Conservation (phyloP, 495 filamentous ascomycete species). For the Margaritispora aquatica region DNA sequence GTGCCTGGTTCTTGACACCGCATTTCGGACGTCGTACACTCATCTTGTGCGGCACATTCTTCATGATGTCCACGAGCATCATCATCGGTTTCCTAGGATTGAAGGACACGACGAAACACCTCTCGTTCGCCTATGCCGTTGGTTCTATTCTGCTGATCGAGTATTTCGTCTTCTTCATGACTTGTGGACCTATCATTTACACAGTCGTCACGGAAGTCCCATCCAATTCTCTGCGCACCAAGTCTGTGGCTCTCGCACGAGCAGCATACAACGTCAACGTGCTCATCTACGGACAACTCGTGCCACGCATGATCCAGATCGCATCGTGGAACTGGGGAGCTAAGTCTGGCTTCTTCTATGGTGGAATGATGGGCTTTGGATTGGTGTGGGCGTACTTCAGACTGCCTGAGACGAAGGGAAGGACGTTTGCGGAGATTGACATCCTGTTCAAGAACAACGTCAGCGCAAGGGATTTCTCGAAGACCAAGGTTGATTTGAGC, state of each 20-base stretch:
- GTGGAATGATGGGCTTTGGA: slow-evolving; percentile 38
- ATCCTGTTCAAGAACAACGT: slow-evolving; percentile 44
- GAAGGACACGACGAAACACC: slow-evolving; percentile 41
- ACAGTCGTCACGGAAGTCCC: slow-evolving; percentile 53
- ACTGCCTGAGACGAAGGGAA: slow-evolving; percentile 61
- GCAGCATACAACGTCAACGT: slow-evolving; percentile 38
- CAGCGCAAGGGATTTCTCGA: neutral
- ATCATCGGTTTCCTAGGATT: slow-evolving; percentile 28
- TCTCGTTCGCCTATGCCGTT: slow-evolving; percentile 28
- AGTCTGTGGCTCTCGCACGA: slow-evolving; percentile 48
- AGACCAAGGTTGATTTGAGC: neutral
- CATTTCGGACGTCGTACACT: slow-evolving; percentile 10
- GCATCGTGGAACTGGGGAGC: slow-evolving; percentile 47
- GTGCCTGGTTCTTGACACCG: slow-evolving; percentile 22
- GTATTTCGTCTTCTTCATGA: slow-evolving; percentile 41
- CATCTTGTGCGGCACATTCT: slow-evolving; percentile 6
- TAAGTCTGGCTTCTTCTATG: slow-evolving; percentile 49
- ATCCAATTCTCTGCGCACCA: slow-evolving; percentile 43
- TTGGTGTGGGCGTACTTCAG: slow-evolving; percentile 44
- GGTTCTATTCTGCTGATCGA: slow-evolving; percentile 42
- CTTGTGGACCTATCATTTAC: slow-evolving; percentile 51
- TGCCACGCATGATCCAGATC: slow-evolving; percentile 41
- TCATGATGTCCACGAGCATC: slow-evolving; percentile 19
- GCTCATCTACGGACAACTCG: neutral
- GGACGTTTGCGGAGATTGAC: slow-evolving; percentile 66